A percentile compares a stretch with the other conserved stretches of the same genome.
phyloP scores from a whole-genome alignment of 495 filamentous ascomycete genomes.

The Penicillium soppii region DNA sequence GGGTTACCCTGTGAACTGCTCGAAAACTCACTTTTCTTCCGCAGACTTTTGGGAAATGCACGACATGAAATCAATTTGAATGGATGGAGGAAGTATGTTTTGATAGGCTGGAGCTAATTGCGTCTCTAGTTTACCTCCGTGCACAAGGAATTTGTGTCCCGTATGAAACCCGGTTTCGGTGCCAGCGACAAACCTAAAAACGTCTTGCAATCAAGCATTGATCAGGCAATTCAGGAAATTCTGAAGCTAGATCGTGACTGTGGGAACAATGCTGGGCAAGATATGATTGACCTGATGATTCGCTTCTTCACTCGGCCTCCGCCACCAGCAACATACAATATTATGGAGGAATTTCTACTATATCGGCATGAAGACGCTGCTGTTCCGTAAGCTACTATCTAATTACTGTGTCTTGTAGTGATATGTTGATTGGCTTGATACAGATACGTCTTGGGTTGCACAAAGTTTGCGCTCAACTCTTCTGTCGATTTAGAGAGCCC shows the following conservation, averaged over 20 bases:
- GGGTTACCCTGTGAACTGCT: too few relatives aligned
- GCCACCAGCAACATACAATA: background rate
- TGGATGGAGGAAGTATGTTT: too few relatives aligned
- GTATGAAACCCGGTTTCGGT: conserved; percentile 1
- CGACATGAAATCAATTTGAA: background rate
- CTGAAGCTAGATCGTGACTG: background rate
- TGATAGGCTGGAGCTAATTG: background rate
- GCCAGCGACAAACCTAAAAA: background rate
- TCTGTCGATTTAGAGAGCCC: conserved; percentile 3
- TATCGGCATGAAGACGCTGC: conserved; percentile 10
- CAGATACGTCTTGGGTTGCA: conserved; percentile 5
- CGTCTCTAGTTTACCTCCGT: background rate
- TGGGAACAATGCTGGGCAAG: background rate
- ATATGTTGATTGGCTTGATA: background rate
- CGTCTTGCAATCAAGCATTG: background rate
- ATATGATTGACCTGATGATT: background rate
- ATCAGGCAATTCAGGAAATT: conserved; percentile 1
- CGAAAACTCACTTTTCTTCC: background rate
- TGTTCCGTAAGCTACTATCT: conserved; percentile 3
- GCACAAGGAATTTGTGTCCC: background rate
- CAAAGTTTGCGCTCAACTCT: conserved; percentile 13
- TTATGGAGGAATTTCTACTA: conserved; percentile 5
- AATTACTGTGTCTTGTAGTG: background rate
- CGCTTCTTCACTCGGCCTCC: background rate
- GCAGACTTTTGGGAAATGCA: conserved; percentile 17